Evolutionary conservation across 2,329 filamentous ascomycete species (phyloP).

Genomic region (Epichloe elymi): DNA sequence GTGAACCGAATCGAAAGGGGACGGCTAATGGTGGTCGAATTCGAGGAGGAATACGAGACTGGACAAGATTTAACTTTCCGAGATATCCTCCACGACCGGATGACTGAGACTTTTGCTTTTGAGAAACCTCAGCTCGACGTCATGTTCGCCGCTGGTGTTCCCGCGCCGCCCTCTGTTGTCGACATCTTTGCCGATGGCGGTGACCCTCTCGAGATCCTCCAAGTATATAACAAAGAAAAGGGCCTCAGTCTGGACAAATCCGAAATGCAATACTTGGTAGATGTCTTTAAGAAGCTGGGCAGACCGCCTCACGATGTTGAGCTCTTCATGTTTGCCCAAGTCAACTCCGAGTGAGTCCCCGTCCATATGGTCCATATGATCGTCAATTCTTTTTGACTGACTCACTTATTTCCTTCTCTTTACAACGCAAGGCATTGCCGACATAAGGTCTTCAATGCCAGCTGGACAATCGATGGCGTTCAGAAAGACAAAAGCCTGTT

Average conservation of each 20-base stretch:
- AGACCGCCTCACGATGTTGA: constrained; percentile 76
- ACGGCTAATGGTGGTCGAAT: constrained; percentile 57
- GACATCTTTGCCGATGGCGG: constrained; percentile 54
- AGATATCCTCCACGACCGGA: constrained; percentile 77
- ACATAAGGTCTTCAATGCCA: constrained; percentile 89
- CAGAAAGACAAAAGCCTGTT: constrained; percentile 73
- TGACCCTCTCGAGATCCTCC: constrained; percentile 57
- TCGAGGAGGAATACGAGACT: constrained; percentile 31
- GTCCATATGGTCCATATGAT: not conserved
- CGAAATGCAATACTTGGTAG: constrained; percentile 90
- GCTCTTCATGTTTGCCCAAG: constrained; percentile 98
- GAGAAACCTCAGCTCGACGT: constrained; percentile 53
- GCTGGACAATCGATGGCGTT: constrained; percentile 86
- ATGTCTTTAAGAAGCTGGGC: constrained; percentile 32
- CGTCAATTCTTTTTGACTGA: not conserved
- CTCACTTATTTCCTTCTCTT: not conserved
- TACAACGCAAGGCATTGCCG: constrained; percentile 44
- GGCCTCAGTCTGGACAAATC: constrained; percentile 78
- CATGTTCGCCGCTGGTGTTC: constrained; percentile 64
- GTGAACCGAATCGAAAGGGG: constrained; percentile 78
- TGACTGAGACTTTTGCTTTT: constrained; percentile 74
- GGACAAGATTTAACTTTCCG: constrained; percentile 42
- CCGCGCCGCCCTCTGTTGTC: constrained; percentile 56
- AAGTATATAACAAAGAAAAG: constrained; percentile 70
- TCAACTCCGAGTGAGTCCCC: constrained; percentile 64